These are phyloP conservation scores for Colletotrichum sp. DNA, from an alignment of 2,329 filamentous ascomycete genomes.

Conservation along the genomic window DNA sequence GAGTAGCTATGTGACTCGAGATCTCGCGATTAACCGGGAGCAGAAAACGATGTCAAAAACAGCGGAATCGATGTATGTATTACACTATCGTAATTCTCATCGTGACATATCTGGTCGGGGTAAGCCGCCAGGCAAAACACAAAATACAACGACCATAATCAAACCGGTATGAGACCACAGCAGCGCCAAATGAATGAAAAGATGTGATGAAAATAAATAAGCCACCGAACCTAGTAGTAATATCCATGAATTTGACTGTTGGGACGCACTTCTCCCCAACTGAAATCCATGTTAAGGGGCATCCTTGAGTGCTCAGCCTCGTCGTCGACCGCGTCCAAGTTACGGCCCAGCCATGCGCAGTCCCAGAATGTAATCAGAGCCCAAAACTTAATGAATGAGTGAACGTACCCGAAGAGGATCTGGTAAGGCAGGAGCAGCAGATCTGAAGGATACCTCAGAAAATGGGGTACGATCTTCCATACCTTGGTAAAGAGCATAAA, in stretches of 20 bases:
- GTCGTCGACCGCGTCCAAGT: constrained; percentile 30
- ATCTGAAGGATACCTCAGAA: constrained; percentile 56
- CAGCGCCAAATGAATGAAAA: neutral
- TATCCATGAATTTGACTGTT: neutral
- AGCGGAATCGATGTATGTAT: too few species aligned
- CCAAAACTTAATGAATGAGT: constrained; percentile 63
- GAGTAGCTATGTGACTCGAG: too few species aligned
- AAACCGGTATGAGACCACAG: neutral
- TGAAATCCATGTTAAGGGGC: neutral
- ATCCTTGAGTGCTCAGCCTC: neutral
- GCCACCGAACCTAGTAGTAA: neutral
- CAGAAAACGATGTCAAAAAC: too few species aligned
- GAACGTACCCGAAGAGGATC: constrained; percentile 61
- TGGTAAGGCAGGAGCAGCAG: constrained; percentile 53
- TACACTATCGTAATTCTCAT: too few species aligned
- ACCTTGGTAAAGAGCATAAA: constrained; percentile 63
- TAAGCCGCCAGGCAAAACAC: neutral
- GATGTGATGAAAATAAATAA: neutral
- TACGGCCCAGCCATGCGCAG: constrained; percentile 44
- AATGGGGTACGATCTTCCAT: constrained; percentile 61
- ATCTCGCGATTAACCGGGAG: too few species aligned
- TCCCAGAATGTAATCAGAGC: constrained; percentile 58
- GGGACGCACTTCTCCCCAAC: neutral
- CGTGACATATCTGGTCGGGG: too few species aligned
- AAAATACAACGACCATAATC: neutral